These are phyloP conservation scores for Aureobasidium sp. DNA, from an alignment of 2,329 filamentous ascomycete species.

Conservation along the genomic window DNA sequence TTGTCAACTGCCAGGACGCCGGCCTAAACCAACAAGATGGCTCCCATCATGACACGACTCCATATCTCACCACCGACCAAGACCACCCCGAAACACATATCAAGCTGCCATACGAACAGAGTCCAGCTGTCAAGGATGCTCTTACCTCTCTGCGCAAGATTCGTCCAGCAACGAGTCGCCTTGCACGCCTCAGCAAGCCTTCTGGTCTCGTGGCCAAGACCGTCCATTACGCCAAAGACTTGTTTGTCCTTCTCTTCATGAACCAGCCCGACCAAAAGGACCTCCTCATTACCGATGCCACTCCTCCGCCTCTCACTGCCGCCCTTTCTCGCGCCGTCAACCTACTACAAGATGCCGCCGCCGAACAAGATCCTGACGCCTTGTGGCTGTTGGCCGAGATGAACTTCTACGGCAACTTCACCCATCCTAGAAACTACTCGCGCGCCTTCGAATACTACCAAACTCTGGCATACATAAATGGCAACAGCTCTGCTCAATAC, in stretches of 20 bases:
- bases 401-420: slow-evolving; percentile 94
- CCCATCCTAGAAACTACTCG: slow-evolving; percentile 72
- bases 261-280: slow-evolving; percentile 47
- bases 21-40: neutral
- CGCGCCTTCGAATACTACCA: slow-evolving; percentile 75
- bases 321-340: slow-evolving; percentile 49
- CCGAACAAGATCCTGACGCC: slow-evolving; percentile 62
- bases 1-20: slow-evolving; percentile 2
- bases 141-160: slow-evolving; percentile 32
- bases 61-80: neutral
- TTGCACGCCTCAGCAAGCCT: slow-evolving; percentile 37
- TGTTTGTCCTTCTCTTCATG: slow-evolving; percentile 57
- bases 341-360: slow-evolving; percentile 50
- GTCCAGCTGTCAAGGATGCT: slow-evolving; percentile 33
- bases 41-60: neutral
- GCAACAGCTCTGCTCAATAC: slow-evolving; percentile 87
- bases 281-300: slow-evolving; percentile 28
- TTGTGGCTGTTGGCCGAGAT: slow-evolving; percentile 85
- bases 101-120: neutral
- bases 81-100: neutral
- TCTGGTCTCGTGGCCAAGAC: slow-evolving; percentile 49
- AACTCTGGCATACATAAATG: slow-evolving; percentile 63
- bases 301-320: slow-evolving; percentile 37
- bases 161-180: slow-evolving; percentile 29
- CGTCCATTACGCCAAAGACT: slow-evolving; percentile 52